Percentiles rank a stretch among this genome's conserved stretches.
Evolutionary conservation across 345 rosid genomes (phyloP).

Genomic region (Alliaria petiolata): DNA sequence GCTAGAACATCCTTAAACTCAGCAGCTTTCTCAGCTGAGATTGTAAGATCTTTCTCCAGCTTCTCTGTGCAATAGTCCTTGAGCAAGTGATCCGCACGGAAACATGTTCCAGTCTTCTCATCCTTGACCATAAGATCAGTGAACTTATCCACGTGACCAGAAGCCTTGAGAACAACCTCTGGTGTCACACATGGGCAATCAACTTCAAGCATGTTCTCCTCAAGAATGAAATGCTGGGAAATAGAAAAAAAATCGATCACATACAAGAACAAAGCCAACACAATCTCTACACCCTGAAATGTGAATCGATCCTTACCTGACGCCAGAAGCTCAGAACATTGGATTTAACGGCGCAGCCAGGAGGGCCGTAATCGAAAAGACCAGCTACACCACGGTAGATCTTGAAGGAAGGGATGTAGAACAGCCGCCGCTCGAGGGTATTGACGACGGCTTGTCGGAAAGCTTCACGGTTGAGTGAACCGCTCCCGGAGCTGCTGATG

Average conservation of each 20-base stretch:
- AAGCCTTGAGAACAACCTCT: slow-evolving; percentile 88
- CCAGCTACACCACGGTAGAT: slow-evolving; percentile 95
- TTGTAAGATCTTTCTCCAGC: slow-evolving; percentile 75
- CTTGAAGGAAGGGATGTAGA: slow-evolving; percentile 79
- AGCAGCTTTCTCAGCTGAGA: slow-evolving; percentile 69
- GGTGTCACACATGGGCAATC: slow-evolving; percentile 97
- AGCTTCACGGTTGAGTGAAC: slow-evolving; percentile 57
- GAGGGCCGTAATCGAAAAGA: slow-evolving; percentile 87
- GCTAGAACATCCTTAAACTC: slow-evolving; percentile 82
- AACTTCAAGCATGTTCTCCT: slow-evolving; percentile 94
- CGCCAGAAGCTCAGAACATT: slow-evolving; percentile 93
- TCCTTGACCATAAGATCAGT: slow-evolving; percentile 99
- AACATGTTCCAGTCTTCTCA: slow-evolving; percentile 75
- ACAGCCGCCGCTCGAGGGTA: slow-evolving; percentile 79
- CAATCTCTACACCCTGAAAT: background rate
- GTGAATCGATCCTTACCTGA: slow-evolving; percentile 46
- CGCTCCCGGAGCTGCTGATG: slow-evolving; percentile 44
- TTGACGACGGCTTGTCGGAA: slow-evolving; percentile 73
- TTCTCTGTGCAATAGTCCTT: slow-evolving; percentile 86
- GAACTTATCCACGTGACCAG: slow-evolving; percentile 96
- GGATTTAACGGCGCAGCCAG: slow-evolving; percentile 84
- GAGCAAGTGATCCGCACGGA: slow-evolving; percentile 87
- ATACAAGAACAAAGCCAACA: background rate
- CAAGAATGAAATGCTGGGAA: slow-evolving; percentile 83
- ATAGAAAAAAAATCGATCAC: background rate